phyloP scores from a whole-genome alignment of 2,329 filamentous ascomycete genomes.

The Tolypocladium capitatum region DNA sequence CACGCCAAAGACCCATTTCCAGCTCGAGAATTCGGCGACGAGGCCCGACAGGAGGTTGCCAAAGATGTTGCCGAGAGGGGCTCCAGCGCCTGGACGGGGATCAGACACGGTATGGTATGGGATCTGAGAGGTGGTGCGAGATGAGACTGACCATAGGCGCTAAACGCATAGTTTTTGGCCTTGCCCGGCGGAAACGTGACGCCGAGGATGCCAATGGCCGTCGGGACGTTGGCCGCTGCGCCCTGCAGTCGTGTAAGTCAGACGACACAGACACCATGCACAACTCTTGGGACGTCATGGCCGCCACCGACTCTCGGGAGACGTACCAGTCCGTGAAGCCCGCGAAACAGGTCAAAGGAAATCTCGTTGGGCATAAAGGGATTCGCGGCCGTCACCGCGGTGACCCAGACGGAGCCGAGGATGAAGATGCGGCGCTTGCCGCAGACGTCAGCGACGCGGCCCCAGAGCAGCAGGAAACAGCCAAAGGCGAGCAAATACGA shows the following conservation, averaged over 20 bases:
- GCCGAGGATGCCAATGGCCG: slow-evolving; percentile 56
- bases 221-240: slow-evolving; percentile 56
- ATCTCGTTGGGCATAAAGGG: slow-evolving; percentile 56
- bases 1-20: slow-evolving; percentile 57
- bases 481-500: slow-evolving; percentile 54
- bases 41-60: slow-evolving; percentile 53
- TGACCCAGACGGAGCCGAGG: slow-evolving; percentile 49
- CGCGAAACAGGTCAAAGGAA: slow-evolving; percentile 52
- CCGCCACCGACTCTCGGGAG: not conserved
- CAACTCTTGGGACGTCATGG: not conserved
- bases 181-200: slow-evolving; percentile 54
- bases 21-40: slow-evolving; percentile 47
- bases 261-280: not conserved
- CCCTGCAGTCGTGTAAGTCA: slow-evolving; percentile 24
- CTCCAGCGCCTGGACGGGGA: slow-evolving; percentile 36
- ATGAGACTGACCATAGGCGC: slow-evolving; percentile 35
- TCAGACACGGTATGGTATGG: not conserved
- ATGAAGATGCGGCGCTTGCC: slow-evolving; percentile 54
- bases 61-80: slow-evolving; percentile 49
- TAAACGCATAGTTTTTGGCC: slow-evolving; percentile 59
- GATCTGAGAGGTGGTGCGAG: not conserved
- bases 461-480: slow-evolving; percentile 56
- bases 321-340: slow-evolving; percentile 45
- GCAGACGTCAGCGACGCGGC: slow-evolving; percentile 52
- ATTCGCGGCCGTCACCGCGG: slow-evolving; percentile 42